Percentiles rank a stretch among this genome's conserved stretches.
Evolutionary conservation across 75 land plant genomes (phyloP).

Genomic region (Adiantum capillusveneris): DNA sequence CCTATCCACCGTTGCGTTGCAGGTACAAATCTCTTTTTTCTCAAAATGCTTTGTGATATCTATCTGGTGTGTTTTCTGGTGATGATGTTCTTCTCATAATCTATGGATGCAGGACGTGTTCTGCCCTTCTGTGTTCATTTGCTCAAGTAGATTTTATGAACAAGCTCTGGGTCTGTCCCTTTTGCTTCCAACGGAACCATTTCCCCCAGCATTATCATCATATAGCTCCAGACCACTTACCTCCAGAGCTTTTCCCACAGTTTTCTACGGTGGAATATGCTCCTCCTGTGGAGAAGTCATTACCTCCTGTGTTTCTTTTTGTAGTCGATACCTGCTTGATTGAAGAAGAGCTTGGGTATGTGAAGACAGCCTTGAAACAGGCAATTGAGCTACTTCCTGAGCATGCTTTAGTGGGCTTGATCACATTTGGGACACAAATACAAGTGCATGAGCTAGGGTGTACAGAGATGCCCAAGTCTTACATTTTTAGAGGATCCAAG

Average conservation of each 20-base stretch:
- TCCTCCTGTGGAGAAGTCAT: slow-evolving; percentile 11
- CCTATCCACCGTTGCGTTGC: slow-evolving; percentile 83
- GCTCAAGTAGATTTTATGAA: slow-evolving; percentile 69
- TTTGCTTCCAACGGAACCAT: slow-evolving; percentile 79
- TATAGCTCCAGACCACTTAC: slow-evolving; percentile 55
- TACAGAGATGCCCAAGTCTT: slow-evolving; percentile 72
- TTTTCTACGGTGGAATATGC: slow-evolving; percentile 72
- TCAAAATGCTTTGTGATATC: too few species aligned
- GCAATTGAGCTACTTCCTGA: slow-evolving; percentile 77
- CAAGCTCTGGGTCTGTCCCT: slow-evolving; percentile 96
- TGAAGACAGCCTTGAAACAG: slow-evolving; percentile 58
- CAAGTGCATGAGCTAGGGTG: slow-evolving; percentile 95
- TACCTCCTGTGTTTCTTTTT: slow-evolving; percentile 71
- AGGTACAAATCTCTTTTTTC: too few species aligned
- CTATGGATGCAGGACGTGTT: slow-evolving; percentile 67
- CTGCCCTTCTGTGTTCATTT: slow-evolving; percentile 59
- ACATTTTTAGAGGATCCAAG: slow-evolving; percentile 75
- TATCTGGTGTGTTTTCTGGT: too few species aligned
- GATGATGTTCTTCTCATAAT: too few species aligned
- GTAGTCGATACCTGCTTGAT: slow-evolving; percentile 84
- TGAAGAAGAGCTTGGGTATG: slow-evolving; percentile 85
- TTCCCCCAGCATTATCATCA: slow-evolving; percentile 68
- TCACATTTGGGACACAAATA: slow-evolving; percentile 90
- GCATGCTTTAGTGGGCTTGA: slow-evolving; percentile 74
- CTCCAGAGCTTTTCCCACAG: slow-evolving; percentile 83